These are phyloP conservation scores for Globisporangium camurandrum DNA, from an alignment of 352 stramenopile species.

Conservation along the genomic window DNA sequence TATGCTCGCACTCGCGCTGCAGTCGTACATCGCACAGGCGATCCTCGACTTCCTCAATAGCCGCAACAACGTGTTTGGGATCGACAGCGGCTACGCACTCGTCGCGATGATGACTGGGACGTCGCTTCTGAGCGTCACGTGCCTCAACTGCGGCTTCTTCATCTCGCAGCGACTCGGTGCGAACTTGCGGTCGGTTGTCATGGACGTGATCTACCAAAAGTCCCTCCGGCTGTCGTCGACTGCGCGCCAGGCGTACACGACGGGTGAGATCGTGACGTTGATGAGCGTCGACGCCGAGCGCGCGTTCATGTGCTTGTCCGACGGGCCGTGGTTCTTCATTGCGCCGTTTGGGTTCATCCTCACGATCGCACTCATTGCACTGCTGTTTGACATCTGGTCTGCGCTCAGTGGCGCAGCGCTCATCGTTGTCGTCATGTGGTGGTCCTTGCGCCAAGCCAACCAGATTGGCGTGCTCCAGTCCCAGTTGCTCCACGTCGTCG, in stretches of 20 bases:
- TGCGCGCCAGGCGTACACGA: slow-evolving; percentile 14
- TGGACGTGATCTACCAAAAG: slow-evolving; percentile 20
- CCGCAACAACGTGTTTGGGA: not conserved
- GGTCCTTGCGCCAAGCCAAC: not conserved
- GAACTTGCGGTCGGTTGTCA: slow-evolving; percentile 17
- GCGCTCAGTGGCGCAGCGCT: slow-evolving; percentile 3
- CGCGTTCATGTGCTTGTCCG: slow-evolving; percentile 13
- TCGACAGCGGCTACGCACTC: slow-evolving; percentile 11
- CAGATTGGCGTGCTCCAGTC: slow-evolving; percentile 3
- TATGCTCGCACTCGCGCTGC: not conserved
- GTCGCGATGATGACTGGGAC: slow-evolving; percentile 13
- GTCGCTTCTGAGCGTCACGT: slow-evolving; percentile 15
- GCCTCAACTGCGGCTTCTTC: slow-evolving; percentile 14
- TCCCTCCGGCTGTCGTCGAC: slow-evolving; percentile 10
- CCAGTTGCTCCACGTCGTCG: slow-evolving; percentile 7
- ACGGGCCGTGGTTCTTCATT: slow-evolving; percentile 3
- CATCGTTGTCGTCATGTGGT: slow-evolving; percentile 4
- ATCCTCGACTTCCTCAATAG: not conserved
- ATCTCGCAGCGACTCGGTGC: slow-evolving; percentile 14
- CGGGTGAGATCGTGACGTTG: slow-evolving; percentile 20
- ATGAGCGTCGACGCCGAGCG: slow-evolving; percentile 21
- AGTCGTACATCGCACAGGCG: not conserved
- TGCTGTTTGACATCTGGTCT: slow-evolving; percentile 6
- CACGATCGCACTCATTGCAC: slow-evolving; percentile 14
- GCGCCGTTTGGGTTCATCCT: slow-evolving; percentile 9